A percentile compares a stretch with the other conserved stretches of the same genome.
Evolutionary conservation across 2,329 filamentous ascomycete species (phyloP).

Genomic region (Penicillium occitanis): DNA sequence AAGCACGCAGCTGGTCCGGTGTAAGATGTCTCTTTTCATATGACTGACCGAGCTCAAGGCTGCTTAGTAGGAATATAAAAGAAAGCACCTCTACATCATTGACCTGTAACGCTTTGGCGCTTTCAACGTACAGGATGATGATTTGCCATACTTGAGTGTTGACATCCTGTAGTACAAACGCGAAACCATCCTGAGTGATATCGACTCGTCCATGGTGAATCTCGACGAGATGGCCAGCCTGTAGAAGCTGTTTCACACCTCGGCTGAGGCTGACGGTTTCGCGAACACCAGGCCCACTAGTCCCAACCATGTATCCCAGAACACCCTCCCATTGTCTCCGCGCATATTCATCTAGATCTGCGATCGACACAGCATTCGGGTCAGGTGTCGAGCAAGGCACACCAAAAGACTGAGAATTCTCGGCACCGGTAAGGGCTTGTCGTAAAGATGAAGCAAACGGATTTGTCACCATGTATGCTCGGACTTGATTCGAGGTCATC

Average conservation of each 20-base stretch:
- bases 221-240: slow-evolving; percentile 78
- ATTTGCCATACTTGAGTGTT: slow-evolving; percentile 98
- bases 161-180: slow-evolving; percentile 88
- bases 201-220: slow-evolving; percentile 55
- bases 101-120: slow-evolving; percentile 71
- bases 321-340: slow-evolving; percentile 93
- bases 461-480: slow-evolving; percentile 72
- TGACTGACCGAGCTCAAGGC: slow-evolving; percentile 83
- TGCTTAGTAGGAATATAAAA: slow-evolving; percentile 93
- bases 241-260: slow-evolving; percentile 80
- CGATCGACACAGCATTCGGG: slow-evolving; percentile 63
- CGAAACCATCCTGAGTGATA: slow-evolving; percentile 92
- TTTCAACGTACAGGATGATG: slow-evolving; percentile 87
- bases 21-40: slow-evolving; percentile 86
- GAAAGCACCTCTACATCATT: slow-evolving; percentile 91
- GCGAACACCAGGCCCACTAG: slow-evolving; percentile 48
- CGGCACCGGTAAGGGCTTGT: slow-evolving; percentile 82
- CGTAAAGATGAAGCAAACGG: slow-evolving; percentile 83
- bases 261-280: slow-evolving; percentile 59
- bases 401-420: slow-evolving; percentile 84
- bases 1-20: slow-evolving; percentile 77
- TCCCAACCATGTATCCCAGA: slow-evolving; percentile 84
- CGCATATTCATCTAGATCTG: slow-evolving; percentile 80
- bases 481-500: slow-evolving; percentile 58
- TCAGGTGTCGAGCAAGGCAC: slow-evolving; percentile 70